A percentile compares a stretch with the other conserved stretches of the same genome.
Evolutionary conservation across 495 filamentous ascomycete genomes (phyloP).

Genomic region (Aspergillus haitiensis): DNA sequence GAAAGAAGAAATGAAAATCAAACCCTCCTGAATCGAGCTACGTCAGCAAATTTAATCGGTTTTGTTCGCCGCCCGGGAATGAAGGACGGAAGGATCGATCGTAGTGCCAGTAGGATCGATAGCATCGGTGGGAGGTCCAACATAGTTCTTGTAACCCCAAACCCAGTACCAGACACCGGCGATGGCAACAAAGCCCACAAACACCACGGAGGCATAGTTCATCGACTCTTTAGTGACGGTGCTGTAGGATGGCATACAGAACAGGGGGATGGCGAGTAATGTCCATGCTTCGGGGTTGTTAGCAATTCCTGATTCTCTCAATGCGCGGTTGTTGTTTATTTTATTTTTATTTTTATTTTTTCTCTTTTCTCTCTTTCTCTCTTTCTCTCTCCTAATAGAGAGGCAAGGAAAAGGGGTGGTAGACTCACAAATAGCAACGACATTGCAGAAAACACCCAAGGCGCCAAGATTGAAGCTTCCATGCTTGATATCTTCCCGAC

Average conservation of each 20-base stretch:
- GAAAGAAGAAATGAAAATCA: too few species aligned
- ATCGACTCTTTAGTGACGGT: constrained; percentile 41
- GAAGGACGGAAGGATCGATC: background rate
- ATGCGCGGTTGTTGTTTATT: too few species aligned
- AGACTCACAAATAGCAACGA: constrained; percentile 36
- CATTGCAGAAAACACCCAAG: constrained; percentile 54
- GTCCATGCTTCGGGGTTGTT: constrained; percentile 49
- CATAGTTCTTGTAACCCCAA: constrained; percentile 51
- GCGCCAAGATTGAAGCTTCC: constrained; percentile 51
- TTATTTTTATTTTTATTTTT: too few species aligned
- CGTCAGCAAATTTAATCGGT: background rate
- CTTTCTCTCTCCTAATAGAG: too few species aligned
- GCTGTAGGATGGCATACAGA: constrained; percentile 42
- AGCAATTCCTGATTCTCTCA: background rate
- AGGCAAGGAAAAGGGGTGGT: background rate
- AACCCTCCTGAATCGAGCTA: too few species aligned
- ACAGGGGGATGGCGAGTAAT: constrained; percentile 53
- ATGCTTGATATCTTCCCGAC: constrained; percentile 45
- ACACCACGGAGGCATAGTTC: constrained; percentile 61
- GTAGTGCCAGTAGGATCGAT: constrained; percentile 1
- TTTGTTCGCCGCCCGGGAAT: background rate
- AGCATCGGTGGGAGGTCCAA: constrained; percentile 26
- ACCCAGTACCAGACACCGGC: constrained; percentile 59
- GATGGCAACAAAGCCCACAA: constrained; percentile 54
- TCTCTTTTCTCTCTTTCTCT: too few species aligned